Conservation (phyloP, 2,329 filamentous ascomycete species). For the Fusarium cicatricum region DNA sequence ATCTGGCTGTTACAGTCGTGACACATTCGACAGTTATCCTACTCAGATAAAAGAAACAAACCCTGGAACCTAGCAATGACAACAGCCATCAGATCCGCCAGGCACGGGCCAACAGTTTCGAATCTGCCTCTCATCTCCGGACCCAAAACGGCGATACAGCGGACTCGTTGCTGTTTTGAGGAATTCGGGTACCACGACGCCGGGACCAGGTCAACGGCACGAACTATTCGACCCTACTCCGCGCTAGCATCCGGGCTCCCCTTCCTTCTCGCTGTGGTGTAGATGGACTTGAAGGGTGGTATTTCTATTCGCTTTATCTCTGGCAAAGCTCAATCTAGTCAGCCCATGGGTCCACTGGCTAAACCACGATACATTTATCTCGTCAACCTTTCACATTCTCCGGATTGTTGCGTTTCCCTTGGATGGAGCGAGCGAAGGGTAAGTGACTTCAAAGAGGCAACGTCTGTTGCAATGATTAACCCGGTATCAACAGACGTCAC, state of each 20-base stretch:
- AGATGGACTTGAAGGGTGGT: neutral
- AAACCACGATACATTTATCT: conserved; percentile 14
- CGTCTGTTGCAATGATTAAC: neutral
- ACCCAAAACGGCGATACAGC: conserved; percentile 1
- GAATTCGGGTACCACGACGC: neutral
- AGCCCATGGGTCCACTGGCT: neutral
- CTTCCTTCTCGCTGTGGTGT: no score
- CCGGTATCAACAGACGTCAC: neutral
- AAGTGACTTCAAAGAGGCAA: neutral
- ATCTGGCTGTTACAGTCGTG: neutral
- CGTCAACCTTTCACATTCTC: neutral
- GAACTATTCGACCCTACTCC: conserved; percentile 7
- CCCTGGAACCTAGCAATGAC: neutral
- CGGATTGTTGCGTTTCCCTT: neutral
- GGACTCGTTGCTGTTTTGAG: no score
- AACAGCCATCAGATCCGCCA: conserved; percentile 1
- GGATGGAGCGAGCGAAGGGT: neutral
- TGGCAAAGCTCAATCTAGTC: conserved; percentile 8
- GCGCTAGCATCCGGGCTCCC: conserved; percentile 2
- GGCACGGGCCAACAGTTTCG: conserved; percentile 32
- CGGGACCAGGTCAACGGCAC: neutral
- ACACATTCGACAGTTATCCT: neutral
- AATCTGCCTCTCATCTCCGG: conserved; percentile 12
- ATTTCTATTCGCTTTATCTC: neutral
- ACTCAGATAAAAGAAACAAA: neutral